phyloP scores from a whole-genome alignment of 345 rosid genomes.

The Laguncularia racemosa region DNA sequence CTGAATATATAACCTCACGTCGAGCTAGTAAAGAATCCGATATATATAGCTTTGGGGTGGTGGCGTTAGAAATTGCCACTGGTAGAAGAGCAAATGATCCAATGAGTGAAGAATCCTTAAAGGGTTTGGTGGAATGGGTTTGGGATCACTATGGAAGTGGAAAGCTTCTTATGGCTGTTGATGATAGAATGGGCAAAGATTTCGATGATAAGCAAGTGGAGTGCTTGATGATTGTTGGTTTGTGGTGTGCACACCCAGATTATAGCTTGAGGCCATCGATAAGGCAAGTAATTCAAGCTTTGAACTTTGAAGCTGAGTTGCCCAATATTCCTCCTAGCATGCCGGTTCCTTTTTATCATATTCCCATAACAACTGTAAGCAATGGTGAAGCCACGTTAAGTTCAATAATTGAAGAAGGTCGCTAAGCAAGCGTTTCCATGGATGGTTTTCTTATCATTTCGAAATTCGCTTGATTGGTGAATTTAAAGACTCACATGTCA shows the following conservation, averaged over 20 bases:
- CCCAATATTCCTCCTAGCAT: constrained; percentile 39
- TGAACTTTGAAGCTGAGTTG: constrained; percentile 27
- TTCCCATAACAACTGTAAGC: constrained; percentile 10
- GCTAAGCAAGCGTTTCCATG: no score
- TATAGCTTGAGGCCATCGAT: constrained; percentile 32
- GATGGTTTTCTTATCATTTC: no score
- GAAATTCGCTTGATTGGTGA: no score
- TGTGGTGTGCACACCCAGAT: constrained; percentile 65
- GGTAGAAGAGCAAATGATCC: constrained; percentile 32
- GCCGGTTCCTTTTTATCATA: constrained; percentile 32
- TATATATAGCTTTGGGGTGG: no score
- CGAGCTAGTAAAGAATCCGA: no score
- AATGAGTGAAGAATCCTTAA: constrained; percentile 6
- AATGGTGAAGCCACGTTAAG: constrained; percentile 20
- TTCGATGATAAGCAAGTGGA: constrained; percentile 30
- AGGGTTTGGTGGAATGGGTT: constrained; percentile 40
- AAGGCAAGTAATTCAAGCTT: constrained; percentile 44
- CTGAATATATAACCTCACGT: no score
- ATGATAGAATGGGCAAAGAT: constrained; percentile 21
- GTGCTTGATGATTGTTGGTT: constrained; percentile 37
- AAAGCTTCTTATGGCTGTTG: constrained; percentile 18
- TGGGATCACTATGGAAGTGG: no score
- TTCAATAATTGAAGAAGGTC: constrained; percentile 22
- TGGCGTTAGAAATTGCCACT: no score
- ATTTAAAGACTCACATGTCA: no score